Percentiles rank a stretch among this genome's conserved stretches.
Evolutionary conservation across 305 asterid genomes (phyloP).

Genomic region (Solanum hybrid): DNA sequence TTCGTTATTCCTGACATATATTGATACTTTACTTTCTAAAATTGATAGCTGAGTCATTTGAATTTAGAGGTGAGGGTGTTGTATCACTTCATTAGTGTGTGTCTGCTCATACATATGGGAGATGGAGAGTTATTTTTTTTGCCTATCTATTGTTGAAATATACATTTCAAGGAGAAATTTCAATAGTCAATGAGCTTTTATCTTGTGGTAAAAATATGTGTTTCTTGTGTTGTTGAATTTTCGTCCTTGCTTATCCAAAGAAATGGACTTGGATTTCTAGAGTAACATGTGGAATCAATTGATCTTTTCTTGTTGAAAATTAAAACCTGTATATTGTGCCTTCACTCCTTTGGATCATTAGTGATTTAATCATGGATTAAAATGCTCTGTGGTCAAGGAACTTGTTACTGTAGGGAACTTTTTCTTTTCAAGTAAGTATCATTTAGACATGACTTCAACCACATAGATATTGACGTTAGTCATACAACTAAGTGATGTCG

Average conservation of each 20-base stretch:
- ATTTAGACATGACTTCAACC: neutral
- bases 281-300: neutral
- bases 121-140: neutral
- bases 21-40: neutral
- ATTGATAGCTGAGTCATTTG: neutral
- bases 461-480: neutral
- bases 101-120: neutral
- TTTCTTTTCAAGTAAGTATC: neutral
- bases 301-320: neutral
- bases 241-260: neutral
- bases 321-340: neutral
- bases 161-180: neutral
- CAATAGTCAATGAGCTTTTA: neutral
- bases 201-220: neutral
- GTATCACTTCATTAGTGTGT: neutral
- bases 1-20: neutral
- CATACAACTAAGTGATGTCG: neutral
- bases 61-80: neutral
- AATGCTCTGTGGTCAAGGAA: neutral
- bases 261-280: neutral
- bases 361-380: neutral
- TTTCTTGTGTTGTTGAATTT: neutral
- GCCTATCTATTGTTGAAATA: neutral
- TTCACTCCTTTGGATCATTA: constrained; percentile 2
- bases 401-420: neutral